These are phyloP conservation scores for Arthromyces matolae DNA, from an alignment of 768 basidiomycete genomes.

Conservation along the genomic window DNA sequence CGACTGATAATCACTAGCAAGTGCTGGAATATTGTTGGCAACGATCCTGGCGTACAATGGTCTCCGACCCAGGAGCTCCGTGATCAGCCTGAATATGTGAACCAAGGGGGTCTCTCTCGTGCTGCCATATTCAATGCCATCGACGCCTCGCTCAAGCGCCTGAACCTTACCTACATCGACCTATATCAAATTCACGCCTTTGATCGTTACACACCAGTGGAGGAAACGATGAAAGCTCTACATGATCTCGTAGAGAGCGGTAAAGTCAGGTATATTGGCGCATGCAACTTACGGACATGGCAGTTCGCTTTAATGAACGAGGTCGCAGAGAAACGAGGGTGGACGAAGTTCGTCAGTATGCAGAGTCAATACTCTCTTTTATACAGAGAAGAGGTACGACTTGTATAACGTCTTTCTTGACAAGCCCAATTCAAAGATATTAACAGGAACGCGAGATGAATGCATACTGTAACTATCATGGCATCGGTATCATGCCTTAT, in stretches of 20 bases:
- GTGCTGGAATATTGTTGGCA: conserved; percentile 1
- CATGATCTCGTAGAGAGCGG: conserved; percentile 38
- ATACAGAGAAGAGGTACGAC: conserved; percentile 44
- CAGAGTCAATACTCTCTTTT: conserved; percentile 50
- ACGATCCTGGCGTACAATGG: neutral
- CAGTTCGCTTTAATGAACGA: conserved; percentile 41
- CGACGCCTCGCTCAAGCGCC: conserved; percentile 25
- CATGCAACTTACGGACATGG: conserved; percentile 42
- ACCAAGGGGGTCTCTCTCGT: conserved; percentile 14
- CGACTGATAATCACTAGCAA: conserved; percentile 6
- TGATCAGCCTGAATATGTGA: conserved; percentile 14
- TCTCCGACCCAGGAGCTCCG: conserved; percentile 3
- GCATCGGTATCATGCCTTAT: conserved; percentile 51
- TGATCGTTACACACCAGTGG: conserved; percentile 27
- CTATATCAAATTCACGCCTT: conserved; percentile 40
- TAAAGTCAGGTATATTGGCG: conserved; percentile 49
- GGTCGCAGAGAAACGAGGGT: conserved; percentile 38
- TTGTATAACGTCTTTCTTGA: neutral
- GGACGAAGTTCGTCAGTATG: conserved; percentile 53
- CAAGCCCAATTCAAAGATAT: neutral
- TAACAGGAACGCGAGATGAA: conserved; percentile 41
- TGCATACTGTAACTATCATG: conserved; percentile 41
- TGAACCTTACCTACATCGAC: conserved; percentile 28
- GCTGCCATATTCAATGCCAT: conserved; percentile 32
- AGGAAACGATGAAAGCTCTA: conserved; percentile 44